Base-by-base conservation (phyloP, 306 rosid genomes). In the Cajanus cajan region DNA sequence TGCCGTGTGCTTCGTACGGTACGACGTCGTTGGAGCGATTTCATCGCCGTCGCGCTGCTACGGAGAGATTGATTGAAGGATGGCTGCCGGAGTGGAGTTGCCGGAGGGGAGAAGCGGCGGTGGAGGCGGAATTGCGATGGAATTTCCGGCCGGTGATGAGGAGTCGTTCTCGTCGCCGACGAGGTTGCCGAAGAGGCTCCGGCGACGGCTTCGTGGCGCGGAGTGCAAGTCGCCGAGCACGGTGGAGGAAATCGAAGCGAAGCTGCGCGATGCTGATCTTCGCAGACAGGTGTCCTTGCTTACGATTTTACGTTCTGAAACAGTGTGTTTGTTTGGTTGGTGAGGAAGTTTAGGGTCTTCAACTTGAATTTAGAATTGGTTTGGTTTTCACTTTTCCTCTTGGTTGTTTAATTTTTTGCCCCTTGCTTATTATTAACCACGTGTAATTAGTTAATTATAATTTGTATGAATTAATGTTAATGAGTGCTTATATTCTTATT, bases 231-330 rank as follows among this genome's bases (percentile, higher is more conserved):
- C 90, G 5, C 93, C 97, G 47, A 71, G 84, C 77, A 85, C 97
- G 74, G 93, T 81, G 72, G 98, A 92, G 78, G 91, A 91, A 82
- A 95, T 95, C 70, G 89, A 95, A 71, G 86, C 97, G 71, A 95
- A 89, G 89, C 98, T 92, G 36, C 94, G 91, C 36, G 87, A 80
- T 40, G 98, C 99, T 65, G 90, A 95, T 87, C 94, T 85, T 82
- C 98, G 99, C 19, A 89, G 99, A 71, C 98, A 93, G 98, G 99
- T 92, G 68, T 37, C 28, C 47, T 82, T 40, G 22, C 47, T 82
- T 40, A 22, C 80, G 16, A 68, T 78, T 40, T 41, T 68, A 21
- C 8, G 4, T 66, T 62, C 80, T 36, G 24, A 25, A 55, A 41
- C 66, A 21, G 74, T 76, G 7, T 57, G 28, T 66, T 80, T 57